These are phyloP conservation scores for Apodospora peruviana DNA, from an alignment of 495 filamentous ascomycete species.

Conservation along the genomic window DNA sequence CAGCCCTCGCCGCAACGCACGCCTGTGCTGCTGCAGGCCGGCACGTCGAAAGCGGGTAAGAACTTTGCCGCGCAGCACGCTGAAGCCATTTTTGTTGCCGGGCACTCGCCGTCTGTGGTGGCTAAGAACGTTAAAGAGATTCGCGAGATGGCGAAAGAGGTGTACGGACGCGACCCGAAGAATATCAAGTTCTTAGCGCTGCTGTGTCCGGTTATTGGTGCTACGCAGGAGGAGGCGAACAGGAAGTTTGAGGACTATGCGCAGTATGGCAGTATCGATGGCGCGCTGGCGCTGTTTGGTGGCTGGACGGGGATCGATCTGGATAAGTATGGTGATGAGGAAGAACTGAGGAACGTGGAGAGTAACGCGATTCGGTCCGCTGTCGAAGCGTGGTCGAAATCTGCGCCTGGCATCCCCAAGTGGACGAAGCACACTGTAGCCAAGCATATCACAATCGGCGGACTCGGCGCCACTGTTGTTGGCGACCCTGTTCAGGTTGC, in stretches of 20 bases:
- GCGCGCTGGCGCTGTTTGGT: background rate
- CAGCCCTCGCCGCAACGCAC: slow-evolving; percentile 49
- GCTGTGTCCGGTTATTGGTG: slow-evolving; percentile 38
- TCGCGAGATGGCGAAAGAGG: slow-evolving; percentile 41
- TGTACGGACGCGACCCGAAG: slow-evolving; percentile 36
- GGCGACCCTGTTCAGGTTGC: slow-evolving; percentile 44
- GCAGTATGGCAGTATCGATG: slow-evolving; percentile 20
- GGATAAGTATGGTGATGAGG: background rate
- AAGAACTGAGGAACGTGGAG: background rate
- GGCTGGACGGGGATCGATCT: background rate
- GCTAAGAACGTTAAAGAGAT: slow-evolving; percentile 50
- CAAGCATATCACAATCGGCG: slow-evolving; percentile 26
- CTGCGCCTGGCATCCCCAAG: background rate
- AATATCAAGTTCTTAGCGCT: slow-evolving; percentile 51
- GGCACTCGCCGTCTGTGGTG: slow-evolving; percentile 23
- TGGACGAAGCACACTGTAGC: background rate
- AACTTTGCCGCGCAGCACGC: slow-evolving; percentile 52
- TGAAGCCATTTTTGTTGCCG: slow-evolving; percentile 44
- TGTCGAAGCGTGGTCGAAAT: background rate
- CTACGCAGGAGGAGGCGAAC: slow-evolving; percentile 44
- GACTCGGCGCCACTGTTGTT: slow-evolving; percentile 49
- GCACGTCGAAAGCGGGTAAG: slow-evolving; percentile 47
- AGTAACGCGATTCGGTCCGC: background rate
- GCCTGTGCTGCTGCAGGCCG: slow-evolving; percentile 53
- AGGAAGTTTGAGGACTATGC: slow-evolving; percentile 47